Evolutionary conservation across 345 rosid species (phyloP), one percentile per base, ranked within the genome.

Genomic region (Sonneratia alba): DNA sequence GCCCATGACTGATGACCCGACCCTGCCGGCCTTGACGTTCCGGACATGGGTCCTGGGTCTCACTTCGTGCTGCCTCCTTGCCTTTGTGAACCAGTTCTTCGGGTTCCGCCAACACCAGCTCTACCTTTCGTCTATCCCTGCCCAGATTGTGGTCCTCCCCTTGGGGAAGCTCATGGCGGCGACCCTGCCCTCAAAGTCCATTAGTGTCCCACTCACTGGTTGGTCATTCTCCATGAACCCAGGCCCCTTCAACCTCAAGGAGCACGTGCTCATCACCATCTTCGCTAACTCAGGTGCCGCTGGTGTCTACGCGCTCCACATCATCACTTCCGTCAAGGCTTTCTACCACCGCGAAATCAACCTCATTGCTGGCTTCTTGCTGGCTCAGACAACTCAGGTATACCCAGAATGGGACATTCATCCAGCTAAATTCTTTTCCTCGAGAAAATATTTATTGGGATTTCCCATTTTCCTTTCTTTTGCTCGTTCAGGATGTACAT

Each of bases 31-130:
- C 12, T 40, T 89, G 36, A 87, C 88, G 0, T 86, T 89, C 24
- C 57, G 86, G n/a, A 85, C 96, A 69, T 87, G 92, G 91, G 27
- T 66, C 59, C 85, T 85, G 6, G 89, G 88, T 7, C 71, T 86
- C 11, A 0, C 74, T 32, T 85, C 85, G 5, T 87, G 89, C 38
- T 64, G 70, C 64, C 27, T 82, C 66, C 89, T 87, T 0, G 77
- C 96, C 9, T 86, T 89, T 24, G 74, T 85, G 61, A 86, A 87
- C 78, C 78, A 81, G 3, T 87, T 87, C 79, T 89, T 87, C 11
- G 66, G 59, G 19, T 89, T 75, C 69, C 82, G 86, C 32, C 51
- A 74, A 24, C 85, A 87, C 75, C 87, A 66, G 56, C 82, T 89
- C 0, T 51, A 37, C 51, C 66, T 87, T 13, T 6, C 76, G 4